phyloP scores from a whole-genome alignment of 495 filamentous ascomycete genomes.

The Aspergillus baeticus region DNA sequence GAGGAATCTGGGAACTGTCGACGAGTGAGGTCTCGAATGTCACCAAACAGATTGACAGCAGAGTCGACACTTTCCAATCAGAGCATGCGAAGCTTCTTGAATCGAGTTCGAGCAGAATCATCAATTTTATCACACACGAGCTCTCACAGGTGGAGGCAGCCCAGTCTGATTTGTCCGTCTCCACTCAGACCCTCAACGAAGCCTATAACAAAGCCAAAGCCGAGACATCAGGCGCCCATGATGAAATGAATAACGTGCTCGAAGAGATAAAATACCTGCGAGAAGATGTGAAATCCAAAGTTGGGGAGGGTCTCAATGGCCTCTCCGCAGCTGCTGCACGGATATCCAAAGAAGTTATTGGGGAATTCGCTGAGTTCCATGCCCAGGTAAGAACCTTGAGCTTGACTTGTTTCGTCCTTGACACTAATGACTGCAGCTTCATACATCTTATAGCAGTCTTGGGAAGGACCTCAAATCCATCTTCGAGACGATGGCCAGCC shows the following conservation, averaged over 20 bases:
- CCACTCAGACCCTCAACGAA: slow-evolving; percentile 60
- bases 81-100: slow-evolving; percentile 70
- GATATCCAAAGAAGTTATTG: slow-evolving; percentile 88
- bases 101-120: slow-evolving; percentile 65
- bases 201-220: slow-evolving; percentile 64
- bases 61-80: slow-evolving; percentile 63
- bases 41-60: slow-evolving; percentile 71
- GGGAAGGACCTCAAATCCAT: slow-evolving; percentile 84
- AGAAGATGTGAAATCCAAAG: slow-evolving; percentile 79
- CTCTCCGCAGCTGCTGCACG: slow-evolving; percentile 81
- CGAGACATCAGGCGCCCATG: slow-evolving; percentile 68
- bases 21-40: slow-evolving; percentile 69
- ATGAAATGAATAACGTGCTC: slow-evolving; percentile 86
- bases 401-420: neutral
- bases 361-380: slow-evolving; percentile 79
- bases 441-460: slow-evolving; percentile 80
- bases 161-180: slow-evolving; percentile 65
- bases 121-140: slow-evolving; percentile 69
- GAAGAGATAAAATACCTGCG: slow-evolving; percentile 88
- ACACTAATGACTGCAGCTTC: slow-evolving; percentile 52
- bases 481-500: slow-evolving; percentile 75
- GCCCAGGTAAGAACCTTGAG: slow-evolving; percentile 49
- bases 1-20: slow-evolving; percentile 74
- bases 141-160: slow-evolving; percentile 63
- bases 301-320: slow-evolving; percentile 81